Conservation (phyloP, 495 filamentous ascomycete genomes). For the Darksidea phi region DNA sequence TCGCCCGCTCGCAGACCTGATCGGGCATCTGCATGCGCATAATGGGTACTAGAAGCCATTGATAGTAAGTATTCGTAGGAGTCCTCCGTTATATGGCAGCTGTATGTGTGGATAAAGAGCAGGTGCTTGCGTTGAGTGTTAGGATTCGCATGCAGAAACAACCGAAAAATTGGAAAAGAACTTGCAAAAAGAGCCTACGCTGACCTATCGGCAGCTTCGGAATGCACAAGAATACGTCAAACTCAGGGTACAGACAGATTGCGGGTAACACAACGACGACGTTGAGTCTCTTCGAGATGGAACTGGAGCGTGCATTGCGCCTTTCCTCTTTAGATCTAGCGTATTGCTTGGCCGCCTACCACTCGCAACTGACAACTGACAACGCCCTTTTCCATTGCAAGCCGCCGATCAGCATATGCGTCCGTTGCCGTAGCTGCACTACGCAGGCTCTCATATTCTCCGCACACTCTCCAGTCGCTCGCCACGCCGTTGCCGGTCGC, state of each 20-base stretch:
- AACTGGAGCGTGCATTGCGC: background rate
- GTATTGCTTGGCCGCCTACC: background rate
- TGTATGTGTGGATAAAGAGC: too few relatives aligned
- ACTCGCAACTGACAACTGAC: constrained; percentile 1
- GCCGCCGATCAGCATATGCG: background rate
- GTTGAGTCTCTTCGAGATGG: background rate
- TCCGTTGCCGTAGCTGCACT: background rate
- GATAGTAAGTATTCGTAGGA: too few relatives aligned
- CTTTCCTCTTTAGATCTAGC: background rate
- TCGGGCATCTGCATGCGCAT: too few relatives aligned
- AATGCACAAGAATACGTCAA: background rate
- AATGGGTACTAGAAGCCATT: too few relatives aligned
- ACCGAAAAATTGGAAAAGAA: background rate
- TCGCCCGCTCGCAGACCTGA: too few relatives aligned
- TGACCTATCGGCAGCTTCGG: background rate
- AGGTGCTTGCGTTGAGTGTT: background rate
- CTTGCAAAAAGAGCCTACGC: background rate
- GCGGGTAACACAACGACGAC: constrained; percentile 4
- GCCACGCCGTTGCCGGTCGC: constrained; percentile 4
- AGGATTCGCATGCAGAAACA: background rate
- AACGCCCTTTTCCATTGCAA: background rate
- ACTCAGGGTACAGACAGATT: background rate
- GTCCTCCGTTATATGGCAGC: too few relatives aligned
- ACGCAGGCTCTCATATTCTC: background rate
- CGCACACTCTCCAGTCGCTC: background rate